Percentiles rank a stretch among this genome's conserved stretches.
Conservation (phyloP, 352 stramenopile genomes). For the Peronospora farinosa region DNA sequence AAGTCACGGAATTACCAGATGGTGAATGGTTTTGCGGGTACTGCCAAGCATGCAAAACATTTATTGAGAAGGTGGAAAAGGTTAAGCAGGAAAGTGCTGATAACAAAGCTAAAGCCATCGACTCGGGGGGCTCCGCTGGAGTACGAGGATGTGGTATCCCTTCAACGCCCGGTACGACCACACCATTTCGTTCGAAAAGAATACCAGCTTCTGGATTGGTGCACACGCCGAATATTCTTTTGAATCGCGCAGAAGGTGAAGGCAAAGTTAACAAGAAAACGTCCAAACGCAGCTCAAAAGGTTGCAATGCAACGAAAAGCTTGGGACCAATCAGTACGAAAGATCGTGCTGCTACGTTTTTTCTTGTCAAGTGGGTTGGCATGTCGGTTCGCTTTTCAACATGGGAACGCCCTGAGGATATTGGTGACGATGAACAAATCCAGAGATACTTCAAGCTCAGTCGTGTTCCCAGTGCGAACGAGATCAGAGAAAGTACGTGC, state of each 20-base stretch:
- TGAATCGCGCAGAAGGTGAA: conserved; percentile 37
- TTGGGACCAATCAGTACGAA: conserved; percentile 25
- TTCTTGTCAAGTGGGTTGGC: conserved; percentile 84
- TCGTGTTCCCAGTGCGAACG: conserved; percentile 72
- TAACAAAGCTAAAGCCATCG: conserved; percentile 7
- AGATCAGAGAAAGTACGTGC: conserved; percentile 77
- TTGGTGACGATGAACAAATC: conserved; percentile 84
- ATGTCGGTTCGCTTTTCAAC: conserved; percentile 82
- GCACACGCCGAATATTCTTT: conserved; percentile 50
- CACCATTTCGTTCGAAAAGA: conserved; percentile 3
- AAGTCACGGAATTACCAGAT: conserved; percentile 61
- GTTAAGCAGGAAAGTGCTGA: conserved; percentile 7
- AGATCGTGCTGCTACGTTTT: conserved; percentile 63
- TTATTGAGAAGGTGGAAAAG: conserved; percentile 33
- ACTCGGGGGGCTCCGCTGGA: conserved; percentile 2
- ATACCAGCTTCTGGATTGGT: conserved; percentile 6
- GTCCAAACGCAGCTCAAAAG: conserved; percentile 30
- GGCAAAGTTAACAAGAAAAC: conserved; percentile 72
- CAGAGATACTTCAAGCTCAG: conserved; percentile 87
- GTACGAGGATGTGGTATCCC: neutral
- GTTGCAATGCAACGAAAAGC: conserved; percentile 16
- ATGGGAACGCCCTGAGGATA: conserved; percentile 85
- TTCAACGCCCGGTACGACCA: conserved; percentile 1
- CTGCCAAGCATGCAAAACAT: conserved; percentile 51
- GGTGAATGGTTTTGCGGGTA: conserved; percentile 82